Percentiles rank a stretch among this genome's conserved stretches.
These are phyloP conservation scores for Oropetium thomaeum DNA, from an alignment of 176 grass and related monocot genomes.

Conservation along the genomic window DNA sequence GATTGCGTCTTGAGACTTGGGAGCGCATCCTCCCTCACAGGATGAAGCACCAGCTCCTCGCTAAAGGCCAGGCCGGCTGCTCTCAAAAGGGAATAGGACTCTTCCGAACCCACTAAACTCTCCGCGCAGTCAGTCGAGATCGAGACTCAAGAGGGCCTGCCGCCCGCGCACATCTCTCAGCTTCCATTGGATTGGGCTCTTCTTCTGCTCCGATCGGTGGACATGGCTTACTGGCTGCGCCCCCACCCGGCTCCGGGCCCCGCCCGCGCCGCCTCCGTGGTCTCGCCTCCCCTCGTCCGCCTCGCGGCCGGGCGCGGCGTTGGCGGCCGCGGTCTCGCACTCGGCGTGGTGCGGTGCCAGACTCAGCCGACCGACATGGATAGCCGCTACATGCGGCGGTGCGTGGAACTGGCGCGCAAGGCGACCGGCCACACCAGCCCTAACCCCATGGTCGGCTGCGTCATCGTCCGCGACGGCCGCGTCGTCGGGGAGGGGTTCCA, in stretches of 20 bases:
- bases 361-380: slow-evolving; percentile 34
- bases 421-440: slow-evolving; percentile 79
- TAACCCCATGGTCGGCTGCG: slow-evolving; percentile 92
- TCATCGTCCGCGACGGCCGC: slow-evolving; percentile 68
- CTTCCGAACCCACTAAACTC: not conserved
- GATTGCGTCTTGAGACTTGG: not conserved
- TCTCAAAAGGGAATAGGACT: not conserved
- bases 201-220: not conserved
- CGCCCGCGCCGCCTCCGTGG: not conserved
- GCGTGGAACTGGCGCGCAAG: slow-evolving; percentile 73
- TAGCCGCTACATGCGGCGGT: slow-evolving; percentile 65
- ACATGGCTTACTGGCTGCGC: slow-evolving; percentile 26
- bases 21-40: not conserved
- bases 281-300: not conserved
- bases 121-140: no score
- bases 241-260: not conserved
- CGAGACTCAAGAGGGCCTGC: not conserved
- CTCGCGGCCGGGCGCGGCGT: not conserved
- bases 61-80: not conserved
- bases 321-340: not conserved
- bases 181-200: not conserved
- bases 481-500: slow-evolving; percentile 88
- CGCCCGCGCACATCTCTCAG: not conserved
- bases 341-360: slow-evolving; percentile 45
- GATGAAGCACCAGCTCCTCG: not conserved